phyloP scores from a whole-genome alignment of 2,329 filamentous ascomycete species.

The Ceratocystis colombiana region DNA sequence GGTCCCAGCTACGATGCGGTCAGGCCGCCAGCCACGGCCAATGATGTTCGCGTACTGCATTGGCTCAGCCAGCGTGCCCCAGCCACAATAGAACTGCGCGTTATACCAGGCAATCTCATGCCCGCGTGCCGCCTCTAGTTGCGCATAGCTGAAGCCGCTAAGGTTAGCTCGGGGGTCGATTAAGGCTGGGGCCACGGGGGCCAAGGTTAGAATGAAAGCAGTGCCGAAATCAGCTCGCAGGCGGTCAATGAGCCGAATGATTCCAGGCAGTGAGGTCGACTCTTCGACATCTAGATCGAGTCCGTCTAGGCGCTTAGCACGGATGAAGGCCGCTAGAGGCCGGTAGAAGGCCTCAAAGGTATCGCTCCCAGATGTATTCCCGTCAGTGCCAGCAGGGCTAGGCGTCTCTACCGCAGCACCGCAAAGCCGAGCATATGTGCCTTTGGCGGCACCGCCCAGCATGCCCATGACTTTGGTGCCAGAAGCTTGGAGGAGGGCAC shows the following conservation, averaged over 20 bases:
- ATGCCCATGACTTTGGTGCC: slow-evolving; percentile 77
- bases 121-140: slow-evolving; percentile 58
- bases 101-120: slow-evolving; percentile 74
- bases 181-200: slow-evolving; percentile 67
- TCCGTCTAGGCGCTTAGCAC: slow-evolving; percentile 52
- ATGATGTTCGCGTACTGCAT: slow-evolving; percentile 43
- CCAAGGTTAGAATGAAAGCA: slow-evolving; percentile 66
- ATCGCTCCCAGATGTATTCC: neutral
- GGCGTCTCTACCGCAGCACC: slow-evolving; percentile 41
- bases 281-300: slow-evolving; percentile 77
- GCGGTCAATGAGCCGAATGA: slow-evolving; percentile 57
- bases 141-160: slow-evolving; percentile 71
- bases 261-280: slow-evolving; percentile 54
- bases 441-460: slow-evolving; percentile 74
- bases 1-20: slow-evolving; percentile 68
- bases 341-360: slow-evolving; percentile 64
- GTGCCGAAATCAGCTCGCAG: slow-evolving; percentile 59
- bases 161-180: slow-evolving; percentile 50
- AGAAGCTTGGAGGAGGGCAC: slow-evolving; percentile 56
- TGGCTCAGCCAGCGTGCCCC: slow-evolving; percentile 49
- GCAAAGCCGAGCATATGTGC: slow-evolving; percentile 50
- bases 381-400: neutral
- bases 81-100: slow-evolving; percentile 86
- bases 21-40: slow-evolving; percentile 57
- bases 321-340: slow-evolving; percentile 57